phyloP scores from a whole-genome alignment of 2,329 filamentous ascomycete species.

The Xylaria sp. region DNA sequence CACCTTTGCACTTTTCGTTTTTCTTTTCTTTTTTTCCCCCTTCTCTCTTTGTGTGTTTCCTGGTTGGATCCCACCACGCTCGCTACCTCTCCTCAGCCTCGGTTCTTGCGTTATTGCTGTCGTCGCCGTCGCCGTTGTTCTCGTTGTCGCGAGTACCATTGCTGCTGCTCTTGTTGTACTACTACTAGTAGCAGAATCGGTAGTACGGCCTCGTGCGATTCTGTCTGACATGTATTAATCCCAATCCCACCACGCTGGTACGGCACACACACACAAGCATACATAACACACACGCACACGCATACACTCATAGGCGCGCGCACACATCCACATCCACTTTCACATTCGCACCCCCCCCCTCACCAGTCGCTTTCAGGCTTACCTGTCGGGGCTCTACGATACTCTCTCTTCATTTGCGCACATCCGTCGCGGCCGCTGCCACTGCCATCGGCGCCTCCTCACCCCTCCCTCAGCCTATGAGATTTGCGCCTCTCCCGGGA shows the following conservation, averaged over 20 bases:
- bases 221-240: constrained; percentile 24
- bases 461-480: constrained; percentile 19
- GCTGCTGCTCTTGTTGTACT: neutral
- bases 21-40: constrained; percentile 41
- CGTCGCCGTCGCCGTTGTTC: neutral
- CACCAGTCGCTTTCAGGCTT: constrained; percentile 26
- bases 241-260: constrained; percentile 20
- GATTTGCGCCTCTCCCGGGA: constrained; percentile 12
- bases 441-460: constrained; percentile 18
- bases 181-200: neutral
- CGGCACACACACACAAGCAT: constrained; percentile 1
- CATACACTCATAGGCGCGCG: neutral
- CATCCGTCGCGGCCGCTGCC: constrained; percentile 1
- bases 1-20: neutral
- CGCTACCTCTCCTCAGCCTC: constrained; percentile 35
- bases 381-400: constrained; percentile 1
- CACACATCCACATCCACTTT: neutral
- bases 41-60: constrained; percentile 36
- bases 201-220: constrained; percentile 5
- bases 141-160: neutral
- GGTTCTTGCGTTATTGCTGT: neutral
- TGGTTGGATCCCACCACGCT: constrained; percentile 19
- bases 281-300: neutral
- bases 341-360: neutral
- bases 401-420: constrained; percentile 10